Percentiles rank a stretch among this genome's conserved stretches.
Conservation (phyloP, 2,329 filamentous ascomycete species). For the Fusarium brachygibbosum region DNA sequence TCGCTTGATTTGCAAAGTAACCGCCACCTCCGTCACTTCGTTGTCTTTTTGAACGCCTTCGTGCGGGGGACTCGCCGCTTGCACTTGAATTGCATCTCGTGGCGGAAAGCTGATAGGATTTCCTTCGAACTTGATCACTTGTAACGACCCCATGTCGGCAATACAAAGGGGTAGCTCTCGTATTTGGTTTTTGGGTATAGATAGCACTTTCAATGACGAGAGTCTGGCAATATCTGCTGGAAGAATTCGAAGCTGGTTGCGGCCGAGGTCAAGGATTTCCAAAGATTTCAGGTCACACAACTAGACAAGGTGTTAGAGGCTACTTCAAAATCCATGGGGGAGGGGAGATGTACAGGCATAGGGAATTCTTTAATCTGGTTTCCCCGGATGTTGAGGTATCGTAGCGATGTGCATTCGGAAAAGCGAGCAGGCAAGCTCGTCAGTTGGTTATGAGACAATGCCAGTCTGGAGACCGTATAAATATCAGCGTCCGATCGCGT, state of each 20-base stretch:
- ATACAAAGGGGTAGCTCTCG: constrained; percentile 85
- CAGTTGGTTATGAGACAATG: constrained; percentile 84
- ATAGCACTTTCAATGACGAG: constrained; percentile 88
- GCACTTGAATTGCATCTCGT: constrained; percentile 73
- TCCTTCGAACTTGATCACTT: constrained; percentile 89
- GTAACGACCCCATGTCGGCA: constrained; percentile 89
- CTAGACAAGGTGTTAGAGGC: constrained; percentile 61
- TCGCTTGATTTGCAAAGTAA: constrained; percentile 73
- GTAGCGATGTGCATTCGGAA: constrained; percentile 80
- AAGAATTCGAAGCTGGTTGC: constrained; percentile 84
- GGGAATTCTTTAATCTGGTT: constrained; percentile 78
- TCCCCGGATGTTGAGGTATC: constrained; percentile 84
- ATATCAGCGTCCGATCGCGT: constrained; percentile 35
- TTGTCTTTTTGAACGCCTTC: constrained; percentile 68
- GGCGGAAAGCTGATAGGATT: constrained; percentile 88
- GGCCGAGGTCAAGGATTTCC: constrained; percentile 92
- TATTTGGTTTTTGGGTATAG: constrained; percentile 88
- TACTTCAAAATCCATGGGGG: constrained; percentile 20
- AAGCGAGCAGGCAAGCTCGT: constrained; percentile 78
- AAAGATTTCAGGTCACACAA: constrained; percentile 87
- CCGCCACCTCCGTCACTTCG: constrained; percentile 72
- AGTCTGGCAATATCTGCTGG: constrained; percentile 85
- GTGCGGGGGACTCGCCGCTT: constrained; percentile 67
- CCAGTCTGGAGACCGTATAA: constrained; percentile 67
- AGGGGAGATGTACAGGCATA: constrained; percentile 60